phyloP scores from a whole-genome alignment of 306 rosid genomes.

The Argentina anserina region DNA sequence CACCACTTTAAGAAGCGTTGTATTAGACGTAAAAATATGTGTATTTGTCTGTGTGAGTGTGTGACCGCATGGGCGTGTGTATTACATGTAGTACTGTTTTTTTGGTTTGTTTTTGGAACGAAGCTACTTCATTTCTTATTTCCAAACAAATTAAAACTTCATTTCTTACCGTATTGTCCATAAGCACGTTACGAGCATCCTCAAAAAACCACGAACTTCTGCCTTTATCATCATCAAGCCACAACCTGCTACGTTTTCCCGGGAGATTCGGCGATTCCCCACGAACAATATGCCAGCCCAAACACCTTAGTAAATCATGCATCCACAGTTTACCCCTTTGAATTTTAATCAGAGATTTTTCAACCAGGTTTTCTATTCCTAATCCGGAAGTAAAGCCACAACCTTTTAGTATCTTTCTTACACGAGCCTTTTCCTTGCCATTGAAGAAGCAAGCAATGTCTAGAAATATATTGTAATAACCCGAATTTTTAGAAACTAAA shows the following conservation, averaged over 20 bases:
- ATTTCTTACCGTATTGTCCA: neutral
- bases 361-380: neutral
- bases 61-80: no score
- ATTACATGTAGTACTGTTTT: no score
- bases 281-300: constrained; percentile 13
- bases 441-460: constrained; percentile 5
- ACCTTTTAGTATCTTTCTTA: neutral
- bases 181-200: neutral
- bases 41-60: no score
- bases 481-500: no score
- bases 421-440: constrained; percentile 6
- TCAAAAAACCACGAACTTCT: neutral
- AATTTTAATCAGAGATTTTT: constrained; percentile 2
- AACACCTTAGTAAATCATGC: constrained; percentile 23
- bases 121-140: neutral
- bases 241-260: constrained; percentile 4
- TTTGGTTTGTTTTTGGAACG: no score
- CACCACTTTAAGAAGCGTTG: no score
- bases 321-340: constrained; percentile 7
- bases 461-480: no score
- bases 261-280: neutral
- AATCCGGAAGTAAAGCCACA: neutral
- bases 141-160: no score
- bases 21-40: no score
- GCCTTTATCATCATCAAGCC: constrained; percentile 5